Conservation (phyloP, 1,284 basidiomycete species). For the Rhodotorula mucilaginosa region DNA sequence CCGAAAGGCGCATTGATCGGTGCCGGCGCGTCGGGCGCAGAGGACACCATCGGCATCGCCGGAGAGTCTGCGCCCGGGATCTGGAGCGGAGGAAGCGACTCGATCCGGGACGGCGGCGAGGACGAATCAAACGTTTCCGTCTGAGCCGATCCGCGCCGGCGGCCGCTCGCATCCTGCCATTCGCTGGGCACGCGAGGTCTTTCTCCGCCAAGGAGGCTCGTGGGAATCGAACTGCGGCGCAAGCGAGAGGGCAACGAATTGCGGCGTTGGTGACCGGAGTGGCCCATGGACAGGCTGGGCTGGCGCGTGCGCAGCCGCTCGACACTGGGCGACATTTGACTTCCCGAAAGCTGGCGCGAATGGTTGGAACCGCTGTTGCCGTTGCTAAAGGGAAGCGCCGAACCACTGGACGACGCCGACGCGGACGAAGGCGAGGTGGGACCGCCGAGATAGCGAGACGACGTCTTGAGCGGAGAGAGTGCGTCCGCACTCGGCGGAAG, state of each 20-base stretch:
- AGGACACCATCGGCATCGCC: not conserved
- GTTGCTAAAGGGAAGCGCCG: slow-evolving; percentile 13
- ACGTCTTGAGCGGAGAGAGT: slow-evolving; percentile 10
- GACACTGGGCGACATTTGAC: slow-evolving; percentile 61
- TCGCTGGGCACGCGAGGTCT: slow-evolving; percentile 1
- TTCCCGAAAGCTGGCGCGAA: slow-evolving; percentile 23
- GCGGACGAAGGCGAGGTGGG: slow-evolving; percentile 28
- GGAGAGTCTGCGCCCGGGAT: slow-evolving; percentile 53
- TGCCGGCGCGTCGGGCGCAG: not conserved
- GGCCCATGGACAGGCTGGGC: slow-evolving; percentile 13
- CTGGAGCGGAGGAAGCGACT: slow-evolving; percentile 51
- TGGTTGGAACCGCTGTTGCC: slow-evolving; percentile 8
- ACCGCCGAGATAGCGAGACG: slow-evolving; percentile 17
- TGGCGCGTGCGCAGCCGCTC: slow-evolving; percentile 69
- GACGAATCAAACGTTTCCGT: slow-evolving; percentile 15
- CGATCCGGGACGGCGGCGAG: slow-evolving; percentile 11
- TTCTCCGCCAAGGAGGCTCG: not conserved
- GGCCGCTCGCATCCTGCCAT: not conserved
- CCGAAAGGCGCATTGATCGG: slow-evolving; percentile 1
- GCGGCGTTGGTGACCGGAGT: slow-evolving; percentile 29
- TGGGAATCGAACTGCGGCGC: slow-evolving; percentile 38
- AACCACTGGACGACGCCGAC: slow-evolving; percentile 40
- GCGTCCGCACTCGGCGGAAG: slow-evolving; percentile 21
- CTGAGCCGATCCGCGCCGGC: slow-evolving; percentile 21
- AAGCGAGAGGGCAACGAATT: slow-evolving; percentile 42